Base-by-base conservation (phyloP, 2,329 filamentous ascomycete genomes). In the Pseudocercospora crystallina region DNA sequence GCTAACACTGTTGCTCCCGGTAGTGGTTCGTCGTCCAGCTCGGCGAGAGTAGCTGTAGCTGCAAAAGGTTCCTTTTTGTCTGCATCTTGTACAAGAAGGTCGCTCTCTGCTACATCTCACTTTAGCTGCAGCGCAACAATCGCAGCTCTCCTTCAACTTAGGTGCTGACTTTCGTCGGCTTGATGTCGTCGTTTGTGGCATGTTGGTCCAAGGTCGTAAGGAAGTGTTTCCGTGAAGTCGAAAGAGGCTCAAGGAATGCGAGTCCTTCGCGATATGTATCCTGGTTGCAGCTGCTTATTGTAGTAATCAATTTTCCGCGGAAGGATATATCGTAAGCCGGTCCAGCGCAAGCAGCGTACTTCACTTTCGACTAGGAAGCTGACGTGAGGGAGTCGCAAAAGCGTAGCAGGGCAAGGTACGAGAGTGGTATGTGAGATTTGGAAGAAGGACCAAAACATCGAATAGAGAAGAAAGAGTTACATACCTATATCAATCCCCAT, bases 21-120 rank as follows among this genome's bases (percentile, higher is more conserved):
- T 53, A 33, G 38, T 48, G 10, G 49, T 56, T 20, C 54, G 53
- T 33, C 57, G 51, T 14, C 60, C 60, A 30, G 57, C 59, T 46
- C 60, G 55, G 9, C 59, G 46, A 5, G 59, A 61, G 29, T 51
- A 57, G 50, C 55, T 58, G 51, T 62, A 62, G 32, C 50, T 44
- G 44, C 60, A 62, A 15, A 51, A 31, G 12, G 56, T 44, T 33
- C 54, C 50, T 50, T 58, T 57, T 29, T 49, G 47, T 26, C 46
- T 38, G 53, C 60, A 62, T 41, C 60, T 41, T 39, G 47, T 43
- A 40, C 59, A 62, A 11, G 54, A 49, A 5, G 60, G 59, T 34
- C 58, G 54, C 41, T 62, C 58, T 40, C 57, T 56, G 13, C 36
- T 57, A 39, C 57, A 57, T 30, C 51, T 37, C 26, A 59, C 57